Evolutionary conservation across 2,329 filamentous ascomycete species (phyloP), one percentile per base, ranked within the genome.

Genomic region (Paraphoma chrysanthemicola): DNA sequence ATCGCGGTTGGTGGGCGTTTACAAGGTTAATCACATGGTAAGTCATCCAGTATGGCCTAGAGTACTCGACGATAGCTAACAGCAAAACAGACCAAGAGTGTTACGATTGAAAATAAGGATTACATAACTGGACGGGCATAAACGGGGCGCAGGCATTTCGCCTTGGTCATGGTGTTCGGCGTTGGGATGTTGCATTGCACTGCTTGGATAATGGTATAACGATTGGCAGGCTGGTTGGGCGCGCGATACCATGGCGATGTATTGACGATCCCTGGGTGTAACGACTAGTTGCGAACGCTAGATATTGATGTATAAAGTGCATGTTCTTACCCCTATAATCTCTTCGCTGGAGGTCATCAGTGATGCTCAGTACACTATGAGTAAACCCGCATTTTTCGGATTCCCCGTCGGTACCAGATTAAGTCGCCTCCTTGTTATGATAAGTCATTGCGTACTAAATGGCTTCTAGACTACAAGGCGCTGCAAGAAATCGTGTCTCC

Each of bases 21-120:
- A 99, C 83, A 99, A 99, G 83, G 95, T 99, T 76, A 98, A 96
- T 79, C 94, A 99, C 78, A 99, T 98, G 88, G 83, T 85, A 72
- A 72, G 81, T 68, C 31, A 11, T 48, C 48, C 45, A 33, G 17
- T 6, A 41, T 36, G 31, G 3, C 33, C 33, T 36, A 23, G 1
- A 17, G 11, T 47, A 16, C 31, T 43, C 12, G 18, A 16, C 43
- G 46, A n/a, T 18, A 46, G 39, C 66, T 71, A 53, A 72, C 58
- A 23, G 29, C 36, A n/a, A 9, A n/a, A 43, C 62, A 83, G 81
- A 83, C 81, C 17, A 83, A 83, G 73, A 82, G 80, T 69, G 81
- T 83, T 1, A 83, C 81, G 11, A 78, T 83, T 23, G 81, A 83
- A 62, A 83, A 83, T 63, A 77, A 78, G 59, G 79, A 83, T 51